A percentile compares a stretch with the other conserved stretches of the same genome.
phyloP scores from a whole-genome alignment of 768 basidiomycete genomes.

The Strobilomyces dryophilus region DNA sequence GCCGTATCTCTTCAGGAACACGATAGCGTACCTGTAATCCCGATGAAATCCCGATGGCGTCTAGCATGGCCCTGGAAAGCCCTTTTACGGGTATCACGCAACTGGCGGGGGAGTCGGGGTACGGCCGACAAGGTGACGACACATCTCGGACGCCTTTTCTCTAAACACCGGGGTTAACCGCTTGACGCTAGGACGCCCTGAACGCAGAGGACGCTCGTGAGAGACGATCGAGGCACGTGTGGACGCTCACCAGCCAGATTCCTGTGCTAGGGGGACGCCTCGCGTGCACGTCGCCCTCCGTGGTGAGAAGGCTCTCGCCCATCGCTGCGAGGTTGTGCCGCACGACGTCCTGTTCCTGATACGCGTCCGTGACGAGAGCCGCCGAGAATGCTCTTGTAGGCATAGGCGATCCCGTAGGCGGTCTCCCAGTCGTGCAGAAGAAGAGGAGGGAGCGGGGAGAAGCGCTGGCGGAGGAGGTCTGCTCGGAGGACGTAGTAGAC shows the following conservation, averaged over 20 bases:
- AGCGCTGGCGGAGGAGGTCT: constrained; percentile 42
- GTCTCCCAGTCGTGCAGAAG: constrained; percentile 44
- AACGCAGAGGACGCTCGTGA: constrained; percentile 40
- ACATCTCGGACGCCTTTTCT: constrained; percentile 50
- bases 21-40: constrained; percentile 49
- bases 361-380: constrained; percentile 54
- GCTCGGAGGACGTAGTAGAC: constrained; percentile 2
- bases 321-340: constrained; percentile 48
- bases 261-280: too few species aligned
- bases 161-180: constrained; percentile 54
- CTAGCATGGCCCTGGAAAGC: constrained; percentile 63
- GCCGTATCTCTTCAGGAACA: not conserved
- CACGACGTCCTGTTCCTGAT: constrained; percentile 60
- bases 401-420: constrained; percentile 45
- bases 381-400: constrained; percentile 52
- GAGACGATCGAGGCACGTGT: not conserved
- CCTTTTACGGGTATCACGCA: too few species aligned
- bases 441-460: constrained; percentile 50
- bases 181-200: constrained; percentile 43
- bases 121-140: constrained; percentile 5
- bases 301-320: constrained; percentile 48
- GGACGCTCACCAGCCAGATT: constrained; percentile 40
- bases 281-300: constrained; percentile 55
- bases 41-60: constrained; percentile 78
- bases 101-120: constrained; percentile 24